Evolutionary conservation across 108 stramenopile genomes (phyloP).

Genomic region (Fistulifera solaris): DNA sequence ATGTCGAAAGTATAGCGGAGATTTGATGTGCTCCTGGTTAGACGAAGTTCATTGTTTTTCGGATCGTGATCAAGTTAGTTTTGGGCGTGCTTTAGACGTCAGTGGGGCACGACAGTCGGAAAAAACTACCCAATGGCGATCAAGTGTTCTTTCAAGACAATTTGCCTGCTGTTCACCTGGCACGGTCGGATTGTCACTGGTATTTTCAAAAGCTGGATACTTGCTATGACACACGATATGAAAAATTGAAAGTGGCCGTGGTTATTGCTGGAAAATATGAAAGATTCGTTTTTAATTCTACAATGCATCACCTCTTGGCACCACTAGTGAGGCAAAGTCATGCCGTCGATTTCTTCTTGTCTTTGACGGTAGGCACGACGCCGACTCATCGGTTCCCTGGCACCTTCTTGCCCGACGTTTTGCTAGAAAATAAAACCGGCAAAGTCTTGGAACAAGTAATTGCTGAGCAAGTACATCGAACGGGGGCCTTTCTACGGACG

Average conservation of each 20-base stretch:
- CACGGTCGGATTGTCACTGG: no score
- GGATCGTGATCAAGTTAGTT: slow-evolving; percentile 24
- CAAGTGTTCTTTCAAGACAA: no score
- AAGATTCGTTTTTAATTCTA: not conserved
- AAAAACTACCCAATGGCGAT: no score
- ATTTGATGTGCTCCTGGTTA: slow-evolving; percentile 15
- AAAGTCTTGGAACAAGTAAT: not conserved
- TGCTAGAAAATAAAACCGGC: not conserved
- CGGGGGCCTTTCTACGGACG: not conserved
- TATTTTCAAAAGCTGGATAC: no score
- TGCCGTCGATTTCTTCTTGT: not conserved
- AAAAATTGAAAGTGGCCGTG: not conserved
- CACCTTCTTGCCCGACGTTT: not conserved
- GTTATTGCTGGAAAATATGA: not conserved
- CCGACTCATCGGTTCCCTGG: not conserved
- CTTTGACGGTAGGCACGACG: not conserved
- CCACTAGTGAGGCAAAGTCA: slow-evolving; percentile 1
- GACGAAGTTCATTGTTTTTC: slow-evolving; percentile 19
- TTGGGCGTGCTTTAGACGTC: slow-evolving; percentile 1
- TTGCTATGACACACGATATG: not conserved
- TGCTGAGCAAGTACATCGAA: not conserved
- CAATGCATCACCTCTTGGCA: not conserved
- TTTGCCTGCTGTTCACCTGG: no score
- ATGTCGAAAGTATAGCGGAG: slow-evolving; percentile 9
- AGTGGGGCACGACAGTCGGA: no score